Base-by-base conservation (phyloP, 768 basidiomycete genomes). In the Psilocybe subaeruginosa region DNA sequence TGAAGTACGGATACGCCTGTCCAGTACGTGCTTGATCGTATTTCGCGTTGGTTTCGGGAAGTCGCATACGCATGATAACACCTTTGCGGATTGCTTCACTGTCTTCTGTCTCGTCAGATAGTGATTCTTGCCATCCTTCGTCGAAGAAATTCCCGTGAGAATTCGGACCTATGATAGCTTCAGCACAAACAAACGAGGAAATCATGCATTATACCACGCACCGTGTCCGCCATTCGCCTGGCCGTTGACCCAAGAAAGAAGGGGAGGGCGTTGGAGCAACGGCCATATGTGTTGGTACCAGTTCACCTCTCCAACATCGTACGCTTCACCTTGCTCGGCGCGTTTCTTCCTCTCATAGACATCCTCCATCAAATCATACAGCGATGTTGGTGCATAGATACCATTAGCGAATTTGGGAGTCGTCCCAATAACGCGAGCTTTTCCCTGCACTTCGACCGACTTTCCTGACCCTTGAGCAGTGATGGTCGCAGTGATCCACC, bases 271-370 rank as follows among this genome's bases (percentile, higher is more conserved):
- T 27, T 53, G 52, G 4, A 76, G 56, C 27, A 74, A 63, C 1
- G 72, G 73, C 72, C 71, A 72, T 29, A 77, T 76, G 43, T 76
- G 66, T 6, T 64, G 55, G 57, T 71, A 74, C 65, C 68, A 75
- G 17, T 66, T 59, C 7, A 68, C 59, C 2, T 33, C 7, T 5
- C 65, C 59, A 29, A 64, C 57, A 27, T 64, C 64, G 35, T 65
- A 61, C 16, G 27, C 11, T 3, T 45, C 37, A 9, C 58, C 61
- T 7, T 53, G 35, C 7, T 12, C 17, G 8, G 56, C 61, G 48
- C 61, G 50, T 48, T 50, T 59, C 2, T 56, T 37, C 35, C 65
- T 51, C 33, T 71, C 58, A 50, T 74, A 74, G 27, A 74, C 61
- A 35, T 75, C 65, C 56, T 70, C 73, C 37, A 75, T 65, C 45